Evolutionary conservation across 1,284 basidiomycete genomes (phyloP), one percentile per base, ranked within the genome.

Genomic region (Ganoderma lucidum): DNA sequence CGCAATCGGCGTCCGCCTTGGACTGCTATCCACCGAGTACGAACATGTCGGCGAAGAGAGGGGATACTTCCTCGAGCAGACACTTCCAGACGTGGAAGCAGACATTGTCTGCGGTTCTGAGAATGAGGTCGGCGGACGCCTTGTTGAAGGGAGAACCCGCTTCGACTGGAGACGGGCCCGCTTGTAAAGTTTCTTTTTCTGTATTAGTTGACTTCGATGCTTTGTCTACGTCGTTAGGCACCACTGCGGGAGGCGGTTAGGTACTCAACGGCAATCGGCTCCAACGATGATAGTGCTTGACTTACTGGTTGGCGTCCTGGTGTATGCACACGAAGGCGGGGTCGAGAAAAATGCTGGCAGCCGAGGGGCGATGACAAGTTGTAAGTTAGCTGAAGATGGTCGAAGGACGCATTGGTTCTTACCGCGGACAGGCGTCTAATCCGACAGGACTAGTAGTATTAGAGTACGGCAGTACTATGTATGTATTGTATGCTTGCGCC

Each of bases 91-190:
- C 69, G 32, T 62, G 68, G 55, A 73, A 73, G 72, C 63, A 56
- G 19, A 72, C 67, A 9, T 48, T 28, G 48, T 75, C 69, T 19
- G 75, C 76, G 68, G 78, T 70, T 68, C 73, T 75, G 71, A 77
- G 72, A 76, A 80, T 78, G 70, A 78, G 70, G 76, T 78, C 73
- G 71, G 77, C 64, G 6, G 62, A 48, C 30, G 66, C 28, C 23
- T 65, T 69, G 60, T 66, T 60, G 68, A 74, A 72, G 4, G 70
- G 70, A 14, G 44, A 39, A 9, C 23, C 59, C 2, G 59, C 59
- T 8, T 61, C 59, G 39, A 23, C 41, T 6, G 39, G 6, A 15
- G 59, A 30, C n/a, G 39, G 1, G 14, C n/a, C n/a, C n/a, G 19
- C n/a, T 12, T 23, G 17, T 1, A 35, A n/a, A 10, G 2, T 23